These are phyloP conservation scores for Lachnellula suecica DNA, from an alignment of 2,329 filamentous ascomycete species.

Conservation along the genomic window DNA sequence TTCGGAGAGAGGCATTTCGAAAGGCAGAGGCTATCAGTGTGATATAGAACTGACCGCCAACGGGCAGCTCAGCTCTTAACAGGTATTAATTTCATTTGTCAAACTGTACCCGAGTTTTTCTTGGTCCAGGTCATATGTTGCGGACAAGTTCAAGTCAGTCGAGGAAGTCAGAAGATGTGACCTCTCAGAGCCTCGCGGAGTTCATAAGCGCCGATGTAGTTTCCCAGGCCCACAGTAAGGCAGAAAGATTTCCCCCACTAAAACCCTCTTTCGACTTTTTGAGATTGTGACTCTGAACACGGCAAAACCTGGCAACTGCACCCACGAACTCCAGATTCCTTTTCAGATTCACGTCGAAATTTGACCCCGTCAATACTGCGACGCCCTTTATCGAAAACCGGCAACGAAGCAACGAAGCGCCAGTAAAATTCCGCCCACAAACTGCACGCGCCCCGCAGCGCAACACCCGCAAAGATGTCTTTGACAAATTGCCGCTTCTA, in stretches of 20 bases:
- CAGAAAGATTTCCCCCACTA: too few species aligned
- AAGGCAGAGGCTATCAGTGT: background rate
- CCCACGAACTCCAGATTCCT: too few species aligned
- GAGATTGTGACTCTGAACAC: background rate
- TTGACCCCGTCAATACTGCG: background rate
- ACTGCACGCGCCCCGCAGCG: constrained; percentile 19
- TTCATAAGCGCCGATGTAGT: too few species aligned
- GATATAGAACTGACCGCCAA: constrained; percentile 16
- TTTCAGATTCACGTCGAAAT: background rate
- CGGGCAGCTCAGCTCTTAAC: constrained; percentile 11
- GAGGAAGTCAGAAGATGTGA: too few species aligned
- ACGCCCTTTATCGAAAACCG: background rate
- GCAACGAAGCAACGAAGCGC: constrained; percentile 23
- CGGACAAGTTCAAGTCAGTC: too few species aligned
- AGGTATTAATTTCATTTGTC: constrained; percentile 13
- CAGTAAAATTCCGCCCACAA: constrained; percentile 7
- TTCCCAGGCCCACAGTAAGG: too few species aligned
- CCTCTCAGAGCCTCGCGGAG: too few species aligned
- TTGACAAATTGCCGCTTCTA: constrained; percentile 97
- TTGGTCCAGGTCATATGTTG: background rate
- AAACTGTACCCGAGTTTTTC: background rate
- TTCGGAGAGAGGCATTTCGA: constrained; percentile 15
- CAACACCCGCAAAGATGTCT: constrained; percentile 70
- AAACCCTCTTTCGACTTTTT: background rate
- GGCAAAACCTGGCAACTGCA: too few species aligned